A percentile compares a stretch with the other conserved stretches of the same genome.
phyloP scores from a whole-genome alignment of 768 basidiomycete genomes.

The Boletus rufocinnamomeus region DNA sequence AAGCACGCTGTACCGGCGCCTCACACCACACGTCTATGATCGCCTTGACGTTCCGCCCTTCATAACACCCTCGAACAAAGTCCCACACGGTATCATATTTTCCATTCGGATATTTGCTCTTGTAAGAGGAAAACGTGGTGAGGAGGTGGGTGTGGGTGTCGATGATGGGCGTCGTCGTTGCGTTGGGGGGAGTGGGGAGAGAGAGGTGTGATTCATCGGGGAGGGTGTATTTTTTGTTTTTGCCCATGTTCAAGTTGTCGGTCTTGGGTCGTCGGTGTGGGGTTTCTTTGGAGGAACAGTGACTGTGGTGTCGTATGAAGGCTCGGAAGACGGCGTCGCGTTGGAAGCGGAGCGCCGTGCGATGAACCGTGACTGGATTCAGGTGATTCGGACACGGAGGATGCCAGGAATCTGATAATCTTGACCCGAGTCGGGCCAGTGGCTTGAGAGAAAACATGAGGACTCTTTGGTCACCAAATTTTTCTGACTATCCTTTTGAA shows the following conservation, averaged over 20 bases:
- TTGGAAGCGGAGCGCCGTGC: not conserved
- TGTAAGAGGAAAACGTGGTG: conserved; percentile 68
- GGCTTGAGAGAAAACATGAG: not conserved
- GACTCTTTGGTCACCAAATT: too few relatives aligned
- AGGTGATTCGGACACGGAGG: not conserved
- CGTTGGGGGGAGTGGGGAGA: conserved; percentile 31
- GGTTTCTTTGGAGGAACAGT: conserved; percentile 38
- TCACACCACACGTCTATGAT: conserved; percentile 92
- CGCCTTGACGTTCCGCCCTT: conserved; percentile 55
- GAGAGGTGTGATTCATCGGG: conserved; percentile 38
- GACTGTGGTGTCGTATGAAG: conserved; percentile 36
- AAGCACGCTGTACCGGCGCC: conserved; percentile 59
- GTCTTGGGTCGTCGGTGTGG: not conserved
- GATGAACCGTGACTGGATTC: not conserved
- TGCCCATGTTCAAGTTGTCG: conserved; percentile 36
- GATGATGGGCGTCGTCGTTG: conserved; percentile 47
- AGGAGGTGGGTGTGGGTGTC: conserved; percentile 89
- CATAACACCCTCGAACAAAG: conserved; percentile 66
- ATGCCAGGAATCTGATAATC: not conserved
- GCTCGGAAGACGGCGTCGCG: not conserved
- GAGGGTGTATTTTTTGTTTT: conserved; percentile 36
- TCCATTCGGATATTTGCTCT: conserved; percentile 59
- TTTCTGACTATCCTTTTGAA: too few relatives aligned
- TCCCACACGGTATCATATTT: conserved; percentile 59
- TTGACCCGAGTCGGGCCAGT: not conserved